Conservation (phyloP, 129 eudicot genomes). For the Silybum marianum region DNA sequence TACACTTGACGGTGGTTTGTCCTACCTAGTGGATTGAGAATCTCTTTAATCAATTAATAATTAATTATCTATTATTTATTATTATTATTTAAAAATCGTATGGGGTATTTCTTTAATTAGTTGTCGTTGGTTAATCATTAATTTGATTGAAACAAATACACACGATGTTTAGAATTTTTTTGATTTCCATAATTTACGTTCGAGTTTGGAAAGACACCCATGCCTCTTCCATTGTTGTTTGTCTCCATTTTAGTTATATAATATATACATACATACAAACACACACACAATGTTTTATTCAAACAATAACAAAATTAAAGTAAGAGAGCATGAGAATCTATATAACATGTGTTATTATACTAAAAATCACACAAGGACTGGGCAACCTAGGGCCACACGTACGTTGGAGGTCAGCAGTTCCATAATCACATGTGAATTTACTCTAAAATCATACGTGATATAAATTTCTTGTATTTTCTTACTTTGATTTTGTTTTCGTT, state of each 20-base stretch:
- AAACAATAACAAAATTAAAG: too few species aligned
- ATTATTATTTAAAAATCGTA: neutral
- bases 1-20: constrained; percentile 27
- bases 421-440: too few species aligned
- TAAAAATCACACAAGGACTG: too few species aligned
- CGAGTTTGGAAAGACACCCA: constrained; percentile 20
- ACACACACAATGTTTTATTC: too few species aligned
- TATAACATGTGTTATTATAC: too few species aligned
- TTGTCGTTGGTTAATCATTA: constrained; percentile 20
- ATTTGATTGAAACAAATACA: neutral
- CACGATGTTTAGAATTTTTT: neutral
- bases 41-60: neutral
- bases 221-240: constrained; percentile 23
- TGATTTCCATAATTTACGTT: constrained; percentile 30
- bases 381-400: too few species aligned
- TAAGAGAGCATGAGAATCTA: too few species aligned
- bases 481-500: too few species aligned
- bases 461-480: too few species aligned
- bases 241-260: neutral
- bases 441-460: too few species aligned
- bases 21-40: constrained; percentile 2
- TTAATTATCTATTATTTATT: neutral
- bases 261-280: too few species aligned
- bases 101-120: neutral
- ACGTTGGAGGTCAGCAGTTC: too few species aligned